These are phyloP conservation scores for Cyclospora cayetanensis DNA, from an alignment of 169 alveolate genomes.

Conservation along the genomic window DNA sequence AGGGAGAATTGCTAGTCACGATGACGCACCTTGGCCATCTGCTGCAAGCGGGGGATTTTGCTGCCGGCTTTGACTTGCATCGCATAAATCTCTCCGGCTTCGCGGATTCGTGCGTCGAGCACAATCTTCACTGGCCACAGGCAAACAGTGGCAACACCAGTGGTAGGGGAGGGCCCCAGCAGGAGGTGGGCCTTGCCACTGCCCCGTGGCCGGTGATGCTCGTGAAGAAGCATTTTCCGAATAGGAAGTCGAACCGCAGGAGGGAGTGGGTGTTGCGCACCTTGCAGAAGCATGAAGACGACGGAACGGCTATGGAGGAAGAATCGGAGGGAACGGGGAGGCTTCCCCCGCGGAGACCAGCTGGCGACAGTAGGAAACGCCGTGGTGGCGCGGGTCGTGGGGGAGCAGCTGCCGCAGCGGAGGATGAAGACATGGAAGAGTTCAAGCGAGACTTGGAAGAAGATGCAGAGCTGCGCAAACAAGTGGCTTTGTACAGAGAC, in stretches of 20 bases:
- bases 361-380: background rate
- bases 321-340: background rate
- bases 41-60: slow-evolving; percentile 62
- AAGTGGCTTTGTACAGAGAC: slow-evolving; percentile 65
- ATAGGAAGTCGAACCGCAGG: background rate
- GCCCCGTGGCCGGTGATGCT: background rate
- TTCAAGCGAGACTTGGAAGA: slow-evolving; percentile 70
- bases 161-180: background rate
- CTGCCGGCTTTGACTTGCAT: slow-evolving; percentile 67
- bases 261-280: slow-evolving; percentile 58
- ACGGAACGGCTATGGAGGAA: background rate
- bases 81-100: slow-evolving; percentile 67
- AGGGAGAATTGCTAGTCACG: slow-evolving; percentile 9
- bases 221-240: background rate
- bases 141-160: background rate
- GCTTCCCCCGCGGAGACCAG: background rate
- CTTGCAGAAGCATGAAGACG: slow-evolving; percentile 20
- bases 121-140: background rate
- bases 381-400: background rate
- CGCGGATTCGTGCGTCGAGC: slow-evolving; percentile 52
- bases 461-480: slow-evolving; percentile 65
- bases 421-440: slow-evolving; percentile 65
- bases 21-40: slow-evolving; percentile 40
- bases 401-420: background rate
- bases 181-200: background rate